Evolutionary conservation across 345 rosid species (phyloP).

Genomic region (Salix exigua): DNA sequence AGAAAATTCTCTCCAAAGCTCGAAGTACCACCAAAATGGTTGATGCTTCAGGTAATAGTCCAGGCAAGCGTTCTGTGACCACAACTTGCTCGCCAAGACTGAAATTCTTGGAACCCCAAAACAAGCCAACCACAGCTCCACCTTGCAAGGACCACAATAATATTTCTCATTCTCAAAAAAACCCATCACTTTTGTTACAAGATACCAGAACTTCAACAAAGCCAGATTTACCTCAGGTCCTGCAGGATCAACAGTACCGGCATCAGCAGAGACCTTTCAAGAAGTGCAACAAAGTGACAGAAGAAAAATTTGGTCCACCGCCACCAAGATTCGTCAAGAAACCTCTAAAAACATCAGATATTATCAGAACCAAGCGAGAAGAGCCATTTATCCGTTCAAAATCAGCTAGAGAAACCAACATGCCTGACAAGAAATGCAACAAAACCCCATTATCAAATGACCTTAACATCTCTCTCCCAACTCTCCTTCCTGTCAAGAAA

Average conservation of each 20-base stretch:
- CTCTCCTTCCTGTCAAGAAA: conserved; percentile 64
- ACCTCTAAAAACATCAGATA: conserved; percentile 41
- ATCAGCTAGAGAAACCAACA: conserved; percentile 26
- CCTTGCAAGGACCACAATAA: conserved; percentile 15
- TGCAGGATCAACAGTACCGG: not conserved
- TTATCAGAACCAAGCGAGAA: conserved; percentile 51
- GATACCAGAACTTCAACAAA: conserved; percentile 14
- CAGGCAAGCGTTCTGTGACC: conserved; percentile 25
- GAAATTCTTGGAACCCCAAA: conserved; percentile 39
- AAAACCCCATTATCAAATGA: conserved; percentile 51
- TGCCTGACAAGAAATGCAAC: conserved; percentile 56
- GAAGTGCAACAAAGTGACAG: conserved; percentile 24
- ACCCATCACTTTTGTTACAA: conserved; percentile 2
- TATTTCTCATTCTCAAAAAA: conserved; percentile 19
- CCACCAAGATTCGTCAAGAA: conserved; percentile 21
- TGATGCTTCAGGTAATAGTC: conserved; percentile 29
- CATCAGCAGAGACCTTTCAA: conserved; percentile 16
- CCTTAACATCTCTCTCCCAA: conserved; percentile 22
- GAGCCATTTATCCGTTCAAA: conserved; percentile 57
- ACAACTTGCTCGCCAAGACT: conserved; percentile 50
- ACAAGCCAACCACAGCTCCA: conserved; percentile 14
- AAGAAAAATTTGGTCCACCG: conserved; percentile 16
- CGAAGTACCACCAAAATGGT: conserved; percentile 1
- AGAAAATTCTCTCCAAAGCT: conserved; percentile 41
- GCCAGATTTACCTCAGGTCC: not conserved